These are phyloP conservation scores for Croton laevigatus DNA, from an alignment of 441 rosid species.

Conservation along the genomic window DNA sequence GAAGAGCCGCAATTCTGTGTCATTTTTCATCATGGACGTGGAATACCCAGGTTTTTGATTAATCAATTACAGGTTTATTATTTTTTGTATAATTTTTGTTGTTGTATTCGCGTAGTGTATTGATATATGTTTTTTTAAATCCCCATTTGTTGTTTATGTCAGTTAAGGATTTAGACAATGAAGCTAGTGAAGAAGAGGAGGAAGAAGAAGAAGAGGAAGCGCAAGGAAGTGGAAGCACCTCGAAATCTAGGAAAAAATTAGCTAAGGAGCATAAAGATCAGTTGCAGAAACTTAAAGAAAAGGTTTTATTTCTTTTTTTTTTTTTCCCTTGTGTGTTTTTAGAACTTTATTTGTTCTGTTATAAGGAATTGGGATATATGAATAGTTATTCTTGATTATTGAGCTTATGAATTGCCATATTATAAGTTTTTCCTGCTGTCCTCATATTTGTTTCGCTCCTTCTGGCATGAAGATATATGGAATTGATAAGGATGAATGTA, in stretches of 20 bases:
- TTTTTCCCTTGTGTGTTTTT: not conserved
- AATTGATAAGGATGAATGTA: too few relatives aligned
- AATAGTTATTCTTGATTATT: not conserved
- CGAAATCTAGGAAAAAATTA: too few relatives aligned
- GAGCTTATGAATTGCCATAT: not conserved
- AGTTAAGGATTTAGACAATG: conserved; percentile 35
- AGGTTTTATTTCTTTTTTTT: conserved; percentile 31
- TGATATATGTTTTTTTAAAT: not conserved
- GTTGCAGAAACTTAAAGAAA: conserved; percentile 60
- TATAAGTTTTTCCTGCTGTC: not conserved
- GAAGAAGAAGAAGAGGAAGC: too few relatives aligned
- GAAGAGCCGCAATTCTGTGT: not conserved
- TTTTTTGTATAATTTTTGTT: not conserved
- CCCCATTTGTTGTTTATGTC: conserved; percentile 5
- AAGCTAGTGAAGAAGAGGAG: too few relatives aligned
- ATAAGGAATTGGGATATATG: not conserved
- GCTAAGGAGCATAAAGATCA: conserved; percentile 62
- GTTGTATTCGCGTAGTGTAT: not conserved
- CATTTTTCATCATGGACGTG: conserved; percentile 29
- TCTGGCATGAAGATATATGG: not conserved
- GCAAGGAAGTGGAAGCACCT: too few relatives aligned
- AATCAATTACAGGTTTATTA: not conserved
- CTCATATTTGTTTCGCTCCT: not conserved
- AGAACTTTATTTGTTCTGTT: not conserved
- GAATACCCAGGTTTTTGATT: conserved; percentile 26